phyloP scores from a whole-genome alignment of 495 filamentous ascomycete genomes.

The Neurospora terricola region DNA sequence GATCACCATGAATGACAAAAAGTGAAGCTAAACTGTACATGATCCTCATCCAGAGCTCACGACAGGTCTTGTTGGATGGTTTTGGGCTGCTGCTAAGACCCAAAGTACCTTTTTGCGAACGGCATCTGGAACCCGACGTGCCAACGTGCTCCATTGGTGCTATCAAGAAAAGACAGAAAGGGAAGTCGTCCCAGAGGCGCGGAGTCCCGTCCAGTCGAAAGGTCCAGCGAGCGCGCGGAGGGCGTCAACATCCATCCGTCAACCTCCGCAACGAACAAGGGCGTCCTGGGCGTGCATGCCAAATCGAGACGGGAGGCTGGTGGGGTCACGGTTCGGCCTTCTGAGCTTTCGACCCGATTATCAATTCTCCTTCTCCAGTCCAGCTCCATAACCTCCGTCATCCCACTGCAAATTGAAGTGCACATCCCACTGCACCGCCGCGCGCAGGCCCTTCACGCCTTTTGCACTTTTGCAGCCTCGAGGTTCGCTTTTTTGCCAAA shows the following conservation, averaged over 20 bases:
- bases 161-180: neutral
- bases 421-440: neutral
- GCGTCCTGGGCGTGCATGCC: neutral
- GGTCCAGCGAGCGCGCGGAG: neutral
- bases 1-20: too few relatives aligned
- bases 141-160: neutral
- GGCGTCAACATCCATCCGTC: neutral
- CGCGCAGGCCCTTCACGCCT: neutral
- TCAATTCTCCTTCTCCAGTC: conserved; percentile 19
- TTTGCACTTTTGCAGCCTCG: neutral
- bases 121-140: neutral
- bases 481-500: neutral
- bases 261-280: neutral
- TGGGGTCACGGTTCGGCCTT: conserved; percentile 23
- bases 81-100: neutral
- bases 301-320: conserved; percentile 27
- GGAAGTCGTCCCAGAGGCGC: neutral
- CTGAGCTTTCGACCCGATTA: conserved; percentile 28
- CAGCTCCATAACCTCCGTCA: conserved; percentile 21
- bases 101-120: neutral
- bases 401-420: conserved; percentile 7
- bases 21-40: too few relatives aligned
- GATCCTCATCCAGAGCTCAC: neutral
- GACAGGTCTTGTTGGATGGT: neutral
- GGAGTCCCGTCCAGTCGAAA: neutral